These are phyloP conservation scores for Saccharomycopsis selenospora DNA, from an alignment of 805 yeast species.

Conservation along the genomic window DNA sequence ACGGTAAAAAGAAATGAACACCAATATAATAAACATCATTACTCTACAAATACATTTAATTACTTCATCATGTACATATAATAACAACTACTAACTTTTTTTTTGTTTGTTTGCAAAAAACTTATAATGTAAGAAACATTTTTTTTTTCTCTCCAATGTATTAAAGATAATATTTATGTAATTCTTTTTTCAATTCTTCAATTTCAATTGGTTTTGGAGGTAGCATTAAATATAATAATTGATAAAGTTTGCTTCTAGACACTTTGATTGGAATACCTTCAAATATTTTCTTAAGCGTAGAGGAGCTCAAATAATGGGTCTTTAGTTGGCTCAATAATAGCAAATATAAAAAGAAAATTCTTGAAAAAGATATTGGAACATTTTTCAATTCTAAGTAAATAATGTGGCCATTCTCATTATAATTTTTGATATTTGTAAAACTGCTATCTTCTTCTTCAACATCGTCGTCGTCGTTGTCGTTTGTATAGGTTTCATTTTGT, in stretches of 20 bases:
- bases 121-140: no score
- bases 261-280: conserved; percentile 39
- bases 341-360: conserved; percentile 44
- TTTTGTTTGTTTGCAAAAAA: no score
- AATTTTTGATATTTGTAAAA: conserved; percentile 1
- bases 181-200: conserved; percentile 21
- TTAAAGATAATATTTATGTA: conserved; percentile 8
- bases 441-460: conserved; percentile 1
- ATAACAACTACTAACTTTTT: no score
- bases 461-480: conserved; percentile 8
- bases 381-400: conserved; percentile 31
- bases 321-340: conserved; percentile 34
- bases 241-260: conserved; percentile 43
- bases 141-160: neutral
- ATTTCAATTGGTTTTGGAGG: conserved; percentile 35
- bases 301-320: conserved; percentile 36
- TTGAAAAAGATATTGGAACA: conserved; percentile 37
- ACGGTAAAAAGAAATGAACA: conserved; percentile 37
- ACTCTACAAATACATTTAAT: no score
- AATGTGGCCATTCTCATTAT: conserved; percentile 16
- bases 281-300: conserved; percentile 34
- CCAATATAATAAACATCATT: no score
- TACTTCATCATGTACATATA: no score
- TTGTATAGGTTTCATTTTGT: conserved; percentile 1
- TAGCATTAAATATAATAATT: conserved; percentile 43